phyloP scores from a whole-genome alignment of 1,284 basidiomycete species.

The Neolentinus lepideus region DNA sequence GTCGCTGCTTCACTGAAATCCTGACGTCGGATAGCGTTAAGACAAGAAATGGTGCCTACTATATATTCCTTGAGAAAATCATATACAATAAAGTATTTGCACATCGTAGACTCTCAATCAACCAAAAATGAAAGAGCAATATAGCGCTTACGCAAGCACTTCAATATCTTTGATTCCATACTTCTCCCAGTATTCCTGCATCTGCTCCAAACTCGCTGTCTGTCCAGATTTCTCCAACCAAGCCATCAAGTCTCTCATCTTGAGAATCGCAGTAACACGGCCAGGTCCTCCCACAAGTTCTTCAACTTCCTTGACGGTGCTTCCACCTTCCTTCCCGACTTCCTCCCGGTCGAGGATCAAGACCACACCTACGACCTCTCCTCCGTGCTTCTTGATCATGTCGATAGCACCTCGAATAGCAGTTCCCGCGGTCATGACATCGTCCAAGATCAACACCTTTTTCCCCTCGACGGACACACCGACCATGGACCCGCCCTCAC shows the following conservation, averaged over 20 bases:
- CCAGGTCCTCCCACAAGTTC: conserved; percentile 60
- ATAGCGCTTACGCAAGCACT: background rate
- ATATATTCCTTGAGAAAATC: too few species aligned
- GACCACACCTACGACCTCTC: conserved; percentile 86
- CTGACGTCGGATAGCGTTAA: too few species aligned
- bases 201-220: conserved; percentile 60
- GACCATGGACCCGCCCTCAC: conserved; percentile 93
- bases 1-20: too few species aligned
- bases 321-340: conserved; percentile 61
- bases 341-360: conserved; percentile 91
- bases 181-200: conserved; percentile 76
- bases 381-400: conserved; percentile 59
- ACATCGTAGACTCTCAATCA: background rate
- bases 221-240: conserved; percentile 74
- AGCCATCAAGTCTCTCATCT: conserved; percentile 79
- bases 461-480: conserved; percentile 79
- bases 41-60: too few species aligned
- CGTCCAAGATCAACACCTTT: conserved; percentile 86
- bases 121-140: background rate
- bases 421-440: conserved; percentile 96
- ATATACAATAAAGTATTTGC: too few species aligned
- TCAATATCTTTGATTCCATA: conserved; percentile 65
- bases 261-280: conserved; percentile 70
- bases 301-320: conserved; percentile 85
- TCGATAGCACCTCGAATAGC: conserved; percentile 81